These are phyloP conservation scores for Coprinopsis strossmayeri DNA, from an alignment of 768 basidiomycete species.

Conservation along the genomic window DNA sequence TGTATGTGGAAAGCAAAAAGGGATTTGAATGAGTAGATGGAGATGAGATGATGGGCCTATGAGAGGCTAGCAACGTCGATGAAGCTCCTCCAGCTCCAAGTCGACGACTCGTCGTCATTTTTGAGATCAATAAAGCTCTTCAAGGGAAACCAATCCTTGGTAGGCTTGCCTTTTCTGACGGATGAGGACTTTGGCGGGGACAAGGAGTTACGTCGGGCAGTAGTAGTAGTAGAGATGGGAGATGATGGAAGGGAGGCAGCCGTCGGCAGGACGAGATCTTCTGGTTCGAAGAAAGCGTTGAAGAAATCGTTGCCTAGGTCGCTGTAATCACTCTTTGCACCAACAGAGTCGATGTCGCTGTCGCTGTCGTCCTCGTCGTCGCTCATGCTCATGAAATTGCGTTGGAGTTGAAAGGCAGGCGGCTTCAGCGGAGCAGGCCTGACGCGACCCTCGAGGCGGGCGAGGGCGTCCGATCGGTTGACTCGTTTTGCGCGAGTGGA, in stretches of 20 bases:
- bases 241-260: constrained; percentile 12
- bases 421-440: no score
- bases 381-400: constrained; percentile 63
- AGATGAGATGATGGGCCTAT: constrained; percentile 12
- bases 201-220: constrained; percentile 1
- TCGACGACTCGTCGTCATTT: constrained; percentile 27
- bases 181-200: constrained; percentile 1
- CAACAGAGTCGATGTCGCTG: constrained; percentile 24
- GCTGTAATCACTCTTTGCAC: constrained; percentile 17
- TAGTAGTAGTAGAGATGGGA: constrained; percentile 13
- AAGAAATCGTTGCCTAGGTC: constrained; percentile 16
- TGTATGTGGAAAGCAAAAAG: no score
- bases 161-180: constrained; percentile 12
- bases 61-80: constrained; percentile 45
- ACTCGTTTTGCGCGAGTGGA: constrained; percentile 38
- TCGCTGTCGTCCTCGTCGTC: constrained; percentile 61
- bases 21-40: no score
- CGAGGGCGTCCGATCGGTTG: constrained; percentile 53
- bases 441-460: constrained; percentile 2
- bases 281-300: constrained; percentile 24
- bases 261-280: constrained; percentile 32
- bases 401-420: constrained; percentile 15
- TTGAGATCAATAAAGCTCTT: constrained; percentile 64
- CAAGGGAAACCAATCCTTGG: constrained; percentile 49
- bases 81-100: constrained; percentile 58